phyloP scores from a whole-genome alignment of 2,329 filamentous ascomycete species.

The Paraconiothyrium brasiliense region DNA sequence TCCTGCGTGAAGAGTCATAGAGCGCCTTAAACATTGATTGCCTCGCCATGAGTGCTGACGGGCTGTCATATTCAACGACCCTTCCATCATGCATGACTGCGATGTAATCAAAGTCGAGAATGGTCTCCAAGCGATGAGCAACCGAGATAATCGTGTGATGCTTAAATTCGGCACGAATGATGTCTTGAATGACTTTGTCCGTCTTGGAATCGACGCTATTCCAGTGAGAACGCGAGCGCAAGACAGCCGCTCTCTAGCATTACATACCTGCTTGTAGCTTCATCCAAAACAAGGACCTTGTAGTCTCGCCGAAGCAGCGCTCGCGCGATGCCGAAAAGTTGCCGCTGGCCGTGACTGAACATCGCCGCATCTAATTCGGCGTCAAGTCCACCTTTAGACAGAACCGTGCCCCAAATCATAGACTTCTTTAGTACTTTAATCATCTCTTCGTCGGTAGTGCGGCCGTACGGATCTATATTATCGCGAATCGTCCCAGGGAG shows the following conservation, averaged over 20 bases:
- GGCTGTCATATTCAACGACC: conserved; percentile 19
- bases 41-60: background rate
- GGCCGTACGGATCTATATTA: conserved; percentile 58
- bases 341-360: conserved; percentile 56
- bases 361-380: conserved; percentile 43
- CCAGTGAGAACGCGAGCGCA: background rate
- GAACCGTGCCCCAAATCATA: conserved; percentile 54
- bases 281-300: conserved; percentile 26
- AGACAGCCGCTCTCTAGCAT: background rate
- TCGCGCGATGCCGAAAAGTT: conserved; percentile 68
- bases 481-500: conserved; percentile 54
- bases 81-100: conserved; percentile 23
- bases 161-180: conserved; percentile 61
- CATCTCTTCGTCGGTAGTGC: conserved; percentile 51
- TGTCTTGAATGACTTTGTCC: conserved; percentile 63
- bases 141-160: conserved; percentile 22
- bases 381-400: conserved; percentile 21
- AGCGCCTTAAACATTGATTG: conserved; percentile 6
- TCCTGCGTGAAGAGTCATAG: background rate
- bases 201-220: conserved; percentile 61
- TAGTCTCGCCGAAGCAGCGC: conserved; percentile 59
- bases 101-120: conserved; percentile 27
- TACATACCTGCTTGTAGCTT: conserved; percentile 25
- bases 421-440: conserved; percentile 56
- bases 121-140: conserved; percentile 23